These are phyloP conservation scores for Erythrobasidium hasegawianum DNA, from an alignment of 1,284 basidiomycete species.

Conservation along the genomic window DNA sequence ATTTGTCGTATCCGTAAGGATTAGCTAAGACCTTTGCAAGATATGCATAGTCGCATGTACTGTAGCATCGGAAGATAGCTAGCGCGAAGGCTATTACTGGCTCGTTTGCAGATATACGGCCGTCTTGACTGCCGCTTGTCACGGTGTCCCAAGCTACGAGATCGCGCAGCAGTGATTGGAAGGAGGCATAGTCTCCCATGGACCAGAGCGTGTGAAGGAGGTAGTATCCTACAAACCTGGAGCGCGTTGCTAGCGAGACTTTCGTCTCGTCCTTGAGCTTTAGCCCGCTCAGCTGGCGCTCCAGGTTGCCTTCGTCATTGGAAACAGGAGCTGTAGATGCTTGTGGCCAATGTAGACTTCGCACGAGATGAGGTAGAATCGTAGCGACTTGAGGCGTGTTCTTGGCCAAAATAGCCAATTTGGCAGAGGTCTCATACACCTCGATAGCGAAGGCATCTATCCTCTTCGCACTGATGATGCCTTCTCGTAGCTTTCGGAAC, in stretches of 20 bases:
- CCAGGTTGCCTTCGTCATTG: not conserved
- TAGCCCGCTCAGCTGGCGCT: constrained; percentile 3
- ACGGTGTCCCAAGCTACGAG: not conserved
- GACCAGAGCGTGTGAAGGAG: constrained; percentile 24
- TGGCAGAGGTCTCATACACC: constrained; percentile 36
- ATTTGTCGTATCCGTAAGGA: constrained; percentile 18
- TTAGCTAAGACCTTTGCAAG: constrained; percentile 11
- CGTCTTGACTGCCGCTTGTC: not conserved
- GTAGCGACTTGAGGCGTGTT: constrained; percentile 29
- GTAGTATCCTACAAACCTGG: constrained; percentile 23
- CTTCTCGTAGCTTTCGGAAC: constrained; percentile 38
- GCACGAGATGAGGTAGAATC: constrained; percentile 30
- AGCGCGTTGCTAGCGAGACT: constrained; percentile 1
- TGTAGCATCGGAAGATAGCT: constrained; percentile 5
- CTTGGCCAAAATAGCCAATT: constrained; percentile 27
- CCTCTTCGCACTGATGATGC: constrained; percentile 32
- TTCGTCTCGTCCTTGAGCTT: not conserved
- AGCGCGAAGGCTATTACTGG: constrained; percentile 10
- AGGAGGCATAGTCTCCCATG: constrained; percentile 11
- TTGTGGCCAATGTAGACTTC: constrained; percentile 19
- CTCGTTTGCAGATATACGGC: not conserved
- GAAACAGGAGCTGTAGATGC: not conserved
- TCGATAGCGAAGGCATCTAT: constrained; percentile 36
- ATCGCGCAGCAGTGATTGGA: constrained; percentile 12
- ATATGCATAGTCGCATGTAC: constrained; percentile 13